These are phyloP conservation scores for Acrocalymma vagum DNA, from an alignment of 2,329 filamentous ascomycete genomes.

Conservation along the genomic window DNA sequence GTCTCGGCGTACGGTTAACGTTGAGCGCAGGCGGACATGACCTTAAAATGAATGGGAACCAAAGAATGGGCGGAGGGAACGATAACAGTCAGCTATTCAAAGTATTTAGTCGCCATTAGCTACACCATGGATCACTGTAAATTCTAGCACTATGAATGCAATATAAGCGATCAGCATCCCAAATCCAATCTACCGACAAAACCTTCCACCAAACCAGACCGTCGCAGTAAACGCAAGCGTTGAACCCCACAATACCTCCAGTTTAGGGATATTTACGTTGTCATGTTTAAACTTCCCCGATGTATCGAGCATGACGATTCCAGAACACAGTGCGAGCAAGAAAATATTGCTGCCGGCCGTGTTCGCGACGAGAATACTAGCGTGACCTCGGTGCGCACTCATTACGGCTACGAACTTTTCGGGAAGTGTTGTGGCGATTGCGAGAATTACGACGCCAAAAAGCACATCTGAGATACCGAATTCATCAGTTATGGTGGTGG, in stretches of 20 bases:
- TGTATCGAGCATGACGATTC: conserved; percentile 38
- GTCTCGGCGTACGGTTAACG: conserved; percentile 3
- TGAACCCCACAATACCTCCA: conserved; percentile 20
- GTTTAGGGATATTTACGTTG: conserved; percentile 14
- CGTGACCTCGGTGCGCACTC: conserved; percentile 56
- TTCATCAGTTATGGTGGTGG: conserved; percentile 49
- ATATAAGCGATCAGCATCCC: conserved; percentile 42
- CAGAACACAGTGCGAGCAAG: conserved; percentile 60
- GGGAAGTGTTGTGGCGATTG: conserved; percentile 62
- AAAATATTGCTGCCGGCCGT: conserved; percentile 65
- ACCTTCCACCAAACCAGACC: conserved; percentile 19
- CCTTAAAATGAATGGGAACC: too few species aligned
- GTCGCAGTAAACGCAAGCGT: conserved; percentile 18
- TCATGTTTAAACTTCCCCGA: conserved; percentile 7
- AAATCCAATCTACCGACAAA: conserved; percentile 25
- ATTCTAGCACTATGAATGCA: conserved; percentile 45
- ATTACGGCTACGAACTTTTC: conserved; percentile 62
- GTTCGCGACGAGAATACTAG: conserved; percentile 61
- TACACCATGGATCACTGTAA: conserved; percentile 26
- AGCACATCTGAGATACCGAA: conserved; percentile 56
- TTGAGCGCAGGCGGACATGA: too few species aligned
- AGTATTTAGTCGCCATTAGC: too few species aligned
- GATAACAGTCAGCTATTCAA: too few species aligned
- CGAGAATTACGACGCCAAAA: conserved; percentile 57
- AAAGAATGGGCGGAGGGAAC: too few species aligned